These are phyloP conservation scores for Penicillium frequentans DNA, from an alignment of 2,329 filamentous ascomycete species.

Conservation along the genomic window DNA sequence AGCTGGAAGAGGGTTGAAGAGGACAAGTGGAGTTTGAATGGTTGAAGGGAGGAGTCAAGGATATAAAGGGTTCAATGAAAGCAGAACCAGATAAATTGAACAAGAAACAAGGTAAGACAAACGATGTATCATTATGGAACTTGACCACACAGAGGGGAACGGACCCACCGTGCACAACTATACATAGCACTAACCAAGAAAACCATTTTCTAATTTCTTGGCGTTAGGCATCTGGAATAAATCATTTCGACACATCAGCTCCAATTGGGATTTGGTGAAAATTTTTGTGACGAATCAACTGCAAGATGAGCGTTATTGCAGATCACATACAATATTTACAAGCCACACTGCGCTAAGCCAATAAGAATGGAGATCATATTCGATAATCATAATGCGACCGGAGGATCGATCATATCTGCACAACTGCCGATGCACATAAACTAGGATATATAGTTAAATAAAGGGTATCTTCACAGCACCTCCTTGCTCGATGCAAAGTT, in stretches of 20 bases:
- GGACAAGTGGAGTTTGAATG: not conserved
- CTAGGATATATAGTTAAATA: not conserved
- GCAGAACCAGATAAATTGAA: not conserved
- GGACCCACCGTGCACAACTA: not conserved
- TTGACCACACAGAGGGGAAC: not conserved
- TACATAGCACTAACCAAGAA: not conserved
- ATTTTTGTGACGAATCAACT: conserved; percentile 3
- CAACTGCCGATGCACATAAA: not conserved
- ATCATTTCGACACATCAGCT: not conserved
- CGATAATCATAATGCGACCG: not conserved
- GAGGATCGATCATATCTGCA: not conserved
- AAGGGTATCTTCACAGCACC: not conserved
- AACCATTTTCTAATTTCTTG: not conserved
- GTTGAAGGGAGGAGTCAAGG: not conserved
- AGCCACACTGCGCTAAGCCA: conserved; percentile 2
- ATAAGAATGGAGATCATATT: not conserved
- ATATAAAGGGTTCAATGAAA: not conserved
- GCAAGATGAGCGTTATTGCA: not conserved
- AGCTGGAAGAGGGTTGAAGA: not conserved
- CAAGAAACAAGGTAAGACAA: conserved; percentile 1
- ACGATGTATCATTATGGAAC: conserved; percentile 3
- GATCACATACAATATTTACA: conserved; percentile 1
- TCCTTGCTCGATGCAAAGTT: not conserved
- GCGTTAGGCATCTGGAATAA: not conserved
- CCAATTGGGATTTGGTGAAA: not conserved